Conservation (phyloP, 495 filamentous ascomycete genomes). For the Elasticomyces elasticus region DNA sequence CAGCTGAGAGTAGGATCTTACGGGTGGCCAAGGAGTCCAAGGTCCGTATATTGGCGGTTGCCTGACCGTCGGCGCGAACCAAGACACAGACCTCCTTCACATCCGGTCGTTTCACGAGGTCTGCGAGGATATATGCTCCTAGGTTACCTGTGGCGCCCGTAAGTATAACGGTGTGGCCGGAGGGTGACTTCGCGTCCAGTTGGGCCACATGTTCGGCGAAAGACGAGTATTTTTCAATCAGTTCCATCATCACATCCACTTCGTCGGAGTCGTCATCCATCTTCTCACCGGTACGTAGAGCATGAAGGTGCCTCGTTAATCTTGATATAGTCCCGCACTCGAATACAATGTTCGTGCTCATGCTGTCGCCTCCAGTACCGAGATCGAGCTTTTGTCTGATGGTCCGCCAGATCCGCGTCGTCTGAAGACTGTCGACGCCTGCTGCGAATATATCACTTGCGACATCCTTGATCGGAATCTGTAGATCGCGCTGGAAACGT, state of each 20-base stretch:
- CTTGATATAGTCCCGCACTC: constrained; percentile 15
- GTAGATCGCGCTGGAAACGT: constrained; percentile 7
- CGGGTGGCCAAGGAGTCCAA: constrained; percentile 6
- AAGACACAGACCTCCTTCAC: constrained; percentile 15
- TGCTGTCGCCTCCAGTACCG: not conserved
- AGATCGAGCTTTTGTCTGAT: constrained; percentile 18
- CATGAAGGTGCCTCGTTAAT: constrained; percentile 10
- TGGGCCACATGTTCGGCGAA: constrained; percentile 20
- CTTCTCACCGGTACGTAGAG: constrained; percentile 7
- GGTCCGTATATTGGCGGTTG: constrained; percentile 2
- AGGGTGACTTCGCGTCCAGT: not conserved
- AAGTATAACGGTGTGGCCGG: constrained; percentile 22
- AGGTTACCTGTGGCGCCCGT: constrained; percentile 24
- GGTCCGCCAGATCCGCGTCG: constrained; percentile 15
- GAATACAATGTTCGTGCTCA: constrained; percentile 25
- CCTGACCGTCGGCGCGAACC: constrained; percentile 14
- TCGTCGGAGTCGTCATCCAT: constrained; percentile 2
- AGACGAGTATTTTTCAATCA: constrained; percentile 32
- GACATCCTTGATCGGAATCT: not conserved
- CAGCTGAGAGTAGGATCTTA: constrained; percentile 3
- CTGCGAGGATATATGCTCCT: constrained; percentile 14
- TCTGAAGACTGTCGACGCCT: constrained; percentile 26
- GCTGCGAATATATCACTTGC: constrained; percentile 23
- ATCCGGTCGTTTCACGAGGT: constrained; percentile 1
- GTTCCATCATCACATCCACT: constrained; percentile 26